A percentile compares a stretch with the other conserved stretches of the same genome.
These are phyloP conservation scores for Juglanconis oblonga DNA, from an alignment of 2,329 filamentous ascomycete genomes.

Conservation along the genomic window DNA sequence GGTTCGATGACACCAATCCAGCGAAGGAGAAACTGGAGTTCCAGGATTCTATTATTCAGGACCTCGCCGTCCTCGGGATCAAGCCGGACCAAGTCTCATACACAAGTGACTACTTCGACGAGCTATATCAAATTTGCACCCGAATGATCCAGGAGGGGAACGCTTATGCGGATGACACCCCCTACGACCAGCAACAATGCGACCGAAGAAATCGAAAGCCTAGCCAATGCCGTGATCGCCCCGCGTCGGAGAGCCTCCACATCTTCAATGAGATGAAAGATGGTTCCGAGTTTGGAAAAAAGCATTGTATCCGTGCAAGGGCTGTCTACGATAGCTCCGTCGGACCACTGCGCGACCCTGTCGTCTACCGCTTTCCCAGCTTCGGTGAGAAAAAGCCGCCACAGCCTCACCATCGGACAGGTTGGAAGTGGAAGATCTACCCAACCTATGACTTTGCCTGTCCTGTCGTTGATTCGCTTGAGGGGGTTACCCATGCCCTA, in stretches of 20 bases:
- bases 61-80: conserved; percentile 87
- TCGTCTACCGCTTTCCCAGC: conserved; percentile 75
- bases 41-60: conserved; percentile 89
- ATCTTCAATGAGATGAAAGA: conserved; percentile 94
- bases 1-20: conserved; percentile 97
- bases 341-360: conserved; percentile 92
- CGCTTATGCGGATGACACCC: conserved; percentile 93
- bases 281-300: conserved; percentile 72
- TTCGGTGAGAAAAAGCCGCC: conserved; percentile 42
- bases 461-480: conserved; percentile 74
- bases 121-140: conserved; percentile 82
- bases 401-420: conserved; percentile 75
- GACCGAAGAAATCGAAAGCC: conserved; percentile 79
- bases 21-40: conserved; percentile 97
- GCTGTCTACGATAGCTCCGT: conserved; percentile 89
- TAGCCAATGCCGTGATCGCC: conserved; percentile 74
- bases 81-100: conserved; percentile 83
- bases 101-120: conserved; percentile 93
- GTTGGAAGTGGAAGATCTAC: conserved; percentile 78
- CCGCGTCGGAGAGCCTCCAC: conserved; percentile 77
- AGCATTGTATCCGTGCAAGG: conserved; percentile 92
- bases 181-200: conserved; percentile 74
- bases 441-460: conserved; percentile 86
- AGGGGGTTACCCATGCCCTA: conserved; percentile 80
- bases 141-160: conserved; percentile 81